Base-by-base conservation (phyloP, 2,329 filamentous ascomycete species). In the Diplodia mutila region DNA sequence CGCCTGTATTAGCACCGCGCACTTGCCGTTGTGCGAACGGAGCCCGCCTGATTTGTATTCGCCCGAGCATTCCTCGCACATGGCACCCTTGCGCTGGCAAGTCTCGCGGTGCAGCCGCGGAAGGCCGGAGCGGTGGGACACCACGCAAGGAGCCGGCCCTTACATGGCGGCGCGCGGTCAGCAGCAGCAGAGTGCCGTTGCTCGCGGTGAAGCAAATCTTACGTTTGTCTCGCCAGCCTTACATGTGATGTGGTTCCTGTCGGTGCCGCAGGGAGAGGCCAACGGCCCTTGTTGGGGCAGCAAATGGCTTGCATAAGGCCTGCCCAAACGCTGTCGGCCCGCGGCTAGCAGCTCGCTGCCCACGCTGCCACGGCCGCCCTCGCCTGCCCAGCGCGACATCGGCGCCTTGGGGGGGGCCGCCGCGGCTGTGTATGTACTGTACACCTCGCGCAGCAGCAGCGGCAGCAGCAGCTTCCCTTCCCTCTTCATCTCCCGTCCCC, bases 1-100 rank as follows among this genome's bases (percentile, higher is more conserved):
- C 55, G 39, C 46, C 55, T 48, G 46, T 61, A 37, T 63, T 63
- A 63, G 29, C 46, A 63, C 59, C 59, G 59, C 46, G 27, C 14
- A 51, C 23, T 51, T 63, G 59, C 59, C 59, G 49, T 63, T 63
- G 59, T 63, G 59, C 59, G 59, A 63, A 63, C 59, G 59, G 59
- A 63, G 59, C 46, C 42, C 59, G 59, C 59, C 59, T 63, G 59
- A 63, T 63, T 63, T 63, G 59, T 63, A 63, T 51, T 61, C 59
- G 59, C 59, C 59, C 59, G 59, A 63, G 64, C 61, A 68, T 66
- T 67, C 64, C 67, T 69, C 71, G 70, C 76, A 77, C 77, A 78
- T 78, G 77, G 76, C 76, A 78, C 75, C 76, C 76, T 67, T 63
- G 76, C 57, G 57, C 42, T 23, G 59, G 59, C 46, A 63, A 34